Conservation (phyloP, 805 yeast genomes). For the Metschnikowia amazonensis region DNA sequence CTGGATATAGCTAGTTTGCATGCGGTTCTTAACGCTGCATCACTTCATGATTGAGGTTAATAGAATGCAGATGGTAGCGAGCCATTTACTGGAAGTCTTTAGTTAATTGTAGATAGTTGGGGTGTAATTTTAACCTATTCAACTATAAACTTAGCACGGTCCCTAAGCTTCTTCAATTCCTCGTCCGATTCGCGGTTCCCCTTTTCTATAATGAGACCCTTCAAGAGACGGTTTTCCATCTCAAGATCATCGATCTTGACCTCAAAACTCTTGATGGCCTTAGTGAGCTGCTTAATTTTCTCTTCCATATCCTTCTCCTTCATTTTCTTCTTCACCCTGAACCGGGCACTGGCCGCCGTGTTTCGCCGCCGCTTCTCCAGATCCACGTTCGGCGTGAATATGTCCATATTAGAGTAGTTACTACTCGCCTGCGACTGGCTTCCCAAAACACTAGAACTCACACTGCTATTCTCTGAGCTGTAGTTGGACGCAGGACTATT, state of each 20-base stretch:
- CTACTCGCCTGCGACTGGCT: neutral
- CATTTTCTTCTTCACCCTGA: constrained; percentile 57
- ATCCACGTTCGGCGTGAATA: constrained; percentile 17
- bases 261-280: constrained; percentile 44
- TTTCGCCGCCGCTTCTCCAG: constrained; percentile 54
- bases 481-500: constrained; percentile 16
- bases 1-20: neutral
- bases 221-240: constrained; percentile 58
- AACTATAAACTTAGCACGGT: constrained; percentile 12
- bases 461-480: constrained; percentile 14
- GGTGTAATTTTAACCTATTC: neutral
- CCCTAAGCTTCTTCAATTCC: constrained; percentile 34
- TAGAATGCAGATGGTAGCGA: neutral
- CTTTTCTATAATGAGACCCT: constrained; percentile 50
- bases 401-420: neutral
- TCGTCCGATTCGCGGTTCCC: constrained; percentile 44
- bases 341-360: constrained; percentile 64
- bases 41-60: constrained; percentile 3
- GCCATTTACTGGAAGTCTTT: too few species aligned
- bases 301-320: constrained; percentile 58
- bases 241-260: constrained; percentile 49
- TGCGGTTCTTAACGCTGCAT: neutral
- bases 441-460: constrained; percentile 9
- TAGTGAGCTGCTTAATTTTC: constrained; percentile 40
- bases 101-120: neutral